A percentile compares a stretch with the other conserved stretches of the same genome.
phyloP scores from a whole-genome alignment of 305 asterid species.

The Fraxinus sp. region DNA sequence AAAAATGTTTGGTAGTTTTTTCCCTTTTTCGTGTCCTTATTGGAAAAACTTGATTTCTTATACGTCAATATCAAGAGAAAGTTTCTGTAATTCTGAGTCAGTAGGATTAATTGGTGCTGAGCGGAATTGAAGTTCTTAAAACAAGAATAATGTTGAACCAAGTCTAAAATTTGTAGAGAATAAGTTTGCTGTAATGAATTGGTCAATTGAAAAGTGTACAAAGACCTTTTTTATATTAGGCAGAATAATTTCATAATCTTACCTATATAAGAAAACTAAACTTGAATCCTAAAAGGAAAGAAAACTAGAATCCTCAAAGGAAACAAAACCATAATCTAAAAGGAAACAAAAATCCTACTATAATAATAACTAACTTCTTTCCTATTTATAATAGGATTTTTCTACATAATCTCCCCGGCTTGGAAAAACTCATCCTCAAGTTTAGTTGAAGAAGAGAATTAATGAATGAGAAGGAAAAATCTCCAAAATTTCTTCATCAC shows the following conservation, averaged over 20 bases:
- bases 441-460: background rate
- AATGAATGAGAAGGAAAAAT: background rate
- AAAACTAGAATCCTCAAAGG: background rate
- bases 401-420: background rate
- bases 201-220: background rate
- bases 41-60: background rate
- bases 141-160: background rate
- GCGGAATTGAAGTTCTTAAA: background rate
- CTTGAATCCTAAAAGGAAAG: background rate
- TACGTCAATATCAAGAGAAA: background rate
- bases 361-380: background rate
- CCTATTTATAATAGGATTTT: background rate
- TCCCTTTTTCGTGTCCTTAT: background rate
- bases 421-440: background rate
- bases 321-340: background rate
- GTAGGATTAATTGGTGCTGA: background rate
- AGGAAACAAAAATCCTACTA: background rate
- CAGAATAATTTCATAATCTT: background rate
- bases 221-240: background rate
- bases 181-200: background rate
- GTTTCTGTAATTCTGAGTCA: conserved; percentile 11
- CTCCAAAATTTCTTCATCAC: background rate
- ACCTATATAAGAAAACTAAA: background rate
- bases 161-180: background rate
- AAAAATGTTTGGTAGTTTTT: conserved; percentile 22